These are phyloP conservation scores for Cercophora scortea DNA, from an alignment of 495 filamentous ascomycete species.

Conservation along the genomic window DNA sequence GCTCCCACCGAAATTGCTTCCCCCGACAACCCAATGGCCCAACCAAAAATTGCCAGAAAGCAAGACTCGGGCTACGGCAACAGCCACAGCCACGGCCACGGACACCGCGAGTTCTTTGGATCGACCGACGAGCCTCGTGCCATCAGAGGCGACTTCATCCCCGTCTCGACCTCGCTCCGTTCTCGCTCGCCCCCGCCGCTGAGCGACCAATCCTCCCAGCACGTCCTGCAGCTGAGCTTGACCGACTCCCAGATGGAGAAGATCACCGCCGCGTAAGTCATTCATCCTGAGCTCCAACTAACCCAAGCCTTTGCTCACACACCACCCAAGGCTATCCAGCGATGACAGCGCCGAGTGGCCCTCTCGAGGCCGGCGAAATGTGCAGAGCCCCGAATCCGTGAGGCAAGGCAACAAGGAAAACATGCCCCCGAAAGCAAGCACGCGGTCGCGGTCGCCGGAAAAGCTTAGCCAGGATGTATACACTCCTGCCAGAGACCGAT, in stretches of 20 bases:
- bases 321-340: slow-evolving; percentile 5
- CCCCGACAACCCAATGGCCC: neutral
- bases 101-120: neutral
- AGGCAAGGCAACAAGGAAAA: neutral
- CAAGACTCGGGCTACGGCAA: neutral
- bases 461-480: neutral
- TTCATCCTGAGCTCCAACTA: too few relatives aligned
- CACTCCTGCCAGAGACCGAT: slow-evolving; percentile 7
- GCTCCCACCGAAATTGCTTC: neutral
- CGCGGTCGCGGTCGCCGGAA: slow-evolving; percentile 12
- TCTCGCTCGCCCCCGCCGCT: slow-evolving; percentile 6
- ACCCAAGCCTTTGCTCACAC: too few relatives aligned
- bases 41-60: neutral
- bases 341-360: slow-evolving; percentile 1
- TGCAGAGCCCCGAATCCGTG: neutral
- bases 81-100: neutral
- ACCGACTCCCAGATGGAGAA: slow-evolving; percentile 20
- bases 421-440: neutral
- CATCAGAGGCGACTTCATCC: slow-evolving; percentile 21
- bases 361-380: neutral
- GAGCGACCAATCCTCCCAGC: neutral
- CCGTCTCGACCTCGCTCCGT: slow-evolving; percentile 5
- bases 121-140: slow-evolving; percentile 2
- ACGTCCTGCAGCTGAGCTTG: slow-evolving; percentile 15
- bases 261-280: slow-evolving; percentile 14